Conservation (phyloP, 768 basidiomycete species). For the Naganishia kalamii region DNA sequence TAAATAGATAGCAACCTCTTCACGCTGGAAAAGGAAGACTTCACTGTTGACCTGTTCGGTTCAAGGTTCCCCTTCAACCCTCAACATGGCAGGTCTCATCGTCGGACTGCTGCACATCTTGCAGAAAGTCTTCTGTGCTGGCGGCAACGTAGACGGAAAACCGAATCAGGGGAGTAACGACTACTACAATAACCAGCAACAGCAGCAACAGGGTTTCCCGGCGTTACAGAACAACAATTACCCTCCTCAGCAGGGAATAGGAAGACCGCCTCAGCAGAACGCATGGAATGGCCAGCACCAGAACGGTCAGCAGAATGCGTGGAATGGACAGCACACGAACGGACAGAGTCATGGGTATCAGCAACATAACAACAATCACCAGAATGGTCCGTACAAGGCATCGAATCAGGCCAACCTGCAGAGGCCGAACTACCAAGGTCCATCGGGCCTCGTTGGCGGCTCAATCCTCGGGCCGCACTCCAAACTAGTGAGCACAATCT, state of each 20-base stretch:
- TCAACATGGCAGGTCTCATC: constrained; percentile 19
- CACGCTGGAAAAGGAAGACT: neutral
- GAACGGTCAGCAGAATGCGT: constrained; percentile 35
- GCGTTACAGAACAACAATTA: constrained; percentile 28
- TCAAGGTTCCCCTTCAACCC: no score
- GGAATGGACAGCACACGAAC: constrained; percentile 29
- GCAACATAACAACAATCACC: constrained; percentile 16
- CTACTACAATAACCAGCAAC: constrained; percentile 25
- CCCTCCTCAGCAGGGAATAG: constrained; percentile 26
- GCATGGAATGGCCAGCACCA: constrained; percentile 31
- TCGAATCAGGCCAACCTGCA: constrained; percentile 29
- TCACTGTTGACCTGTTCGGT: neutral
- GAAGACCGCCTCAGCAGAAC: constrained; percentile 28
- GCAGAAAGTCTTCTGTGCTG: constrained; percentile 22
- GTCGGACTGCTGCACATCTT: constrained; percentile 17
- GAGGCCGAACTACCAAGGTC: constrained; percentile 41
- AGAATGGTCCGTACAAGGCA: constrained; percentile 1
- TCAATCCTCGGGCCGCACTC: constrained; percentile 28
- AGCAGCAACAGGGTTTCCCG: constrained; percentile 30
- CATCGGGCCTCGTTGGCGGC: constrained; percentile 32
- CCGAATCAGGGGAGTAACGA: constrained; percentile 18
- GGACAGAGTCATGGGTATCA: constrained; percentile 26
- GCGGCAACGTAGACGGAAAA: neutral
- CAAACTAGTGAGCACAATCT: constrained; percentile 26
- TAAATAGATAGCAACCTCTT: no score